These are phyloP conservation scores for Starmerella potacharoeniae DNA, from an alignment of 805 yeast species.

Conservation along the genomic window DNA sequence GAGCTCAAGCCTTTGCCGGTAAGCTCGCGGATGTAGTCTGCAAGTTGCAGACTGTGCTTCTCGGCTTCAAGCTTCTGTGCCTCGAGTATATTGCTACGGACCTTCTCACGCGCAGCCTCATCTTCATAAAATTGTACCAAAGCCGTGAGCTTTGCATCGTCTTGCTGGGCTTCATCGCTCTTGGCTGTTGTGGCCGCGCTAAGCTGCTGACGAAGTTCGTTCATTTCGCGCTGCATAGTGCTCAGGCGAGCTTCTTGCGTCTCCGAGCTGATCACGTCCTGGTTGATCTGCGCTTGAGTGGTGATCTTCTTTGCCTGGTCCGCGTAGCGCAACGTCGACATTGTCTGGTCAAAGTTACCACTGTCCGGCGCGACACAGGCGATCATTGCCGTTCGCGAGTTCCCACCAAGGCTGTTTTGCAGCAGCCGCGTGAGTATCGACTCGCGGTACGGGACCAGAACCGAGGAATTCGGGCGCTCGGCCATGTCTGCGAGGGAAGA, in stretches of 20 bases:
- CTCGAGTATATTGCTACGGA: conserved; percentile 21
- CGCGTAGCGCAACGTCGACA: conserved; percentile 68
- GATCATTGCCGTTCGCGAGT: conserved; percentile 78
- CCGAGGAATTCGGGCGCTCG: conserved; percentile 9
- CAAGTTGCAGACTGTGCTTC: conserved; percentile 20
- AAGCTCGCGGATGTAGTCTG: conserved; percentile 23
- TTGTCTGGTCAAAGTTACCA: conserved; percentile 62
- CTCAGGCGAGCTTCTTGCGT: conserved; percentile 32
- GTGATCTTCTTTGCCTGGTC: conserved; percentile 60
- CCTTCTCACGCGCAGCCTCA: conserved; percentile 23
- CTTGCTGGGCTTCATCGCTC: conserved; percentile 22
- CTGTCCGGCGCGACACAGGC: conserved; percentile 63
- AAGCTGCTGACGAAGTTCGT: conserved; percentile 27
- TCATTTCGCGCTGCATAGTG: conserved; percentile 33
- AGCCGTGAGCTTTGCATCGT: conserved; percentile 16
- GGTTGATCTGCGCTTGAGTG: conserved; percentile 47
- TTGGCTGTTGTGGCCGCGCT: conserved; percentile 27
- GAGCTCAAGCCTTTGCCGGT: conserved; percentile 20
- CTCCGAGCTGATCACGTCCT: conserved; percentile 31
- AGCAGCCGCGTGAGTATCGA: conserved; percentile 64
- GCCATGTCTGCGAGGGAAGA: conserved; percentile 35
- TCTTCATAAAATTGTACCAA: conserved; percentile 27
- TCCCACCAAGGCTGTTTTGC: conserved; percentile 69
- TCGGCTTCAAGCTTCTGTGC: conserved; percentile 20
- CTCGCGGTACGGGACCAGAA: conserved; percentile 58